phyloP scores from a whole-genome alignment of 1,284 basidiomycete species.

The Exobasidium cylindrosporum region DNA sequence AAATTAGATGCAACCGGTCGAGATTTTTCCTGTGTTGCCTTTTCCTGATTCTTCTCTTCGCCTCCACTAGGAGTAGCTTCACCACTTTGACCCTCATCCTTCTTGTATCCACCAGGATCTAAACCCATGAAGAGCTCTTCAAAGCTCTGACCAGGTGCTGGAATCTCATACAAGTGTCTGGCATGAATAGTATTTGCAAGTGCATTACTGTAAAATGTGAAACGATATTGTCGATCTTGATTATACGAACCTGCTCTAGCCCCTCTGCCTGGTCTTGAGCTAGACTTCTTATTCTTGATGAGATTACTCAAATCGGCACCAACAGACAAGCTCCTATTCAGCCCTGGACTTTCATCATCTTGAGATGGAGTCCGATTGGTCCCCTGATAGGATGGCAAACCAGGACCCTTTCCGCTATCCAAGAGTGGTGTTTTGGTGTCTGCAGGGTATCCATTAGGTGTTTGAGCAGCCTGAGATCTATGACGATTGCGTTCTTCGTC shows the following conservation, averaged over 20 bases:
- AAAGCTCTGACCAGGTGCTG: slow-evolving; percentile 88
- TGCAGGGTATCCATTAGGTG: slow-evolving; percentile 16
- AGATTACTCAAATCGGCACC: slow-evolving; percentile 6
- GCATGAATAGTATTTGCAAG: slow-evolving; percentile 92
- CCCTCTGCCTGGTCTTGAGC: not conserved
- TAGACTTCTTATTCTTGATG: not conserved
- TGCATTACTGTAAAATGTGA: slow-evolving; percentile 97
- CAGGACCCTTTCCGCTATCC: slow-evolving; percentile 14
- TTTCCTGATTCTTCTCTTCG: not conserved
- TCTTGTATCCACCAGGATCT: slow-evolving; percentile 9
- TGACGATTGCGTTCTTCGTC: slow-evolving; percentile 8
- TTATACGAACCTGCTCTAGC: slow-evolving; percentile 3
- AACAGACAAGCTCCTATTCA: slow-evolving; percentile 8
- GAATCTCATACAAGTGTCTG: slow-evolving; percentile 84
- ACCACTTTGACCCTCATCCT: not conserved
- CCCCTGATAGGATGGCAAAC: slow-evolving; percentile 9
- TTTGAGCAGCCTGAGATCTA: not conserved
- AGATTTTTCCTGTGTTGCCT: not conserved
- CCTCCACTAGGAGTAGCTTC: not conserved
- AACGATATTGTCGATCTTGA: slow-evolving; percentile 75
- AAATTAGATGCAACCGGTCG: not conserved
- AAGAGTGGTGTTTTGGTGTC: slow-evolving; percentile 55
- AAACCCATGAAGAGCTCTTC: slow-evolving; percentile 80
- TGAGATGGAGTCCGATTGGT: not conserved
- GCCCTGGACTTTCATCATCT: not conserved